Evolutionary conservation across 305 asterid species (phyloP), one percentile per base, ranked within the genome.

Genomic region (Fraxinus ornus): DNA sequence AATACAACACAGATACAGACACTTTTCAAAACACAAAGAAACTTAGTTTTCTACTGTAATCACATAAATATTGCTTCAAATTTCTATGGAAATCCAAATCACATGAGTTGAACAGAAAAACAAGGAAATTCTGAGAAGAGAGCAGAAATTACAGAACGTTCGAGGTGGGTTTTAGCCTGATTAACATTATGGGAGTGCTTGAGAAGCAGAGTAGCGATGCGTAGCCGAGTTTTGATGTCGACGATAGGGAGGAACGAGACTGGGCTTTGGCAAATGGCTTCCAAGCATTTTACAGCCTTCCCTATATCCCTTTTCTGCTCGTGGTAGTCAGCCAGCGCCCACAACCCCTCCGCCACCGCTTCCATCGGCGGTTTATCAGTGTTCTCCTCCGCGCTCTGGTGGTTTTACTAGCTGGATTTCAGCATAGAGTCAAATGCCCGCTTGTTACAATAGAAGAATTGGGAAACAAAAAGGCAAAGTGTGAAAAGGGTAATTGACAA

Each of bases 161-260:
- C 97, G 7, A 96, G 99, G 89, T 96, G 98, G 44, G 95, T 77
- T 86, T 94, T 93, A 26, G 99, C 98, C 80, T 96, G 97, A 79
- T 94, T 96, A 84, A 94, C 90, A 81, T 94, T 94, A 89, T 94
- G 93, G 0, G 99, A 87, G 85, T 96, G 95, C 85, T 94, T 94
- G 80, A 96, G 97, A 62, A 96, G 95, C 82, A 96, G 90, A 49
- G 97, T 86, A 8, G 98, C 95, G 78, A 93, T 86, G 76, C 98
- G 95, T 75, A 96, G 94, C 66, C 99, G 97, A 81, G 98, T 96
- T 84, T 94, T 96, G 86, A 96, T 89, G 87, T 94, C 98, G 80
- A 92, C 73, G 73, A 93, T 91, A 7, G 99, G 99, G 84, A 94
- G 92, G 84, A 94, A 96, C 21, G 97, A 91, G 47, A 93, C 93